These are phyloP conservation scores for Lathyrus tuberosus DNA, from an alignment of 306 rosid genomes.

Conservation along the genomic window DNA sequence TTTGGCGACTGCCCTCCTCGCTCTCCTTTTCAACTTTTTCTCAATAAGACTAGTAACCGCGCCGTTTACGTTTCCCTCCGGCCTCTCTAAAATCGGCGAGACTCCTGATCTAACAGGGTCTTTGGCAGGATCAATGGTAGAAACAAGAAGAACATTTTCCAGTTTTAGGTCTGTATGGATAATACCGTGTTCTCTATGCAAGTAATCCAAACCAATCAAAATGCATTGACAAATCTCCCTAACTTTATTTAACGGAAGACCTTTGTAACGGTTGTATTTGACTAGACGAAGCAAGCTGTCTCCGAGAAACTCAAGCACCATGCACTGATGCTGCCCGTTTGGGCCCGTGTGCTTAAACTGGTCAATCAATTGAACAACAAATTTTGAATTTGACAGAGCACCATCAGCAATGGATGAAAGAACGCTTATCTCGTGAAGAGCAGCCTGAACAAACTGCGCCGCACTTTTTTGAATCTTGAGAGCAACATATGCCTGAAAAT, in stretches of 20 bases:
- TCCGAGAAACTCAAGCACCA: slow-evolving; percentile 95
- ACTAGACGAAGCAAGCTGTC: slow-evolving; percentile 90
- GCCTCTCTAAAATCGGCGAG: slow-evolving; percentile 79
- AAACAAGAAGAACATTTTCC: slow-evolving; percentile 81
- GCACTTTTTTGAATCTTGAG: slow-evolving; percentile 99
- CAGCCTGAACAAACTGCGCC: slow-evolving; percentile 88
- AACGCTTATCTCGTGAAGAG: slow-evolving; percentile 86
- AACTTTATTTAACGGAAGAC: slow-evolving; percentile 70
- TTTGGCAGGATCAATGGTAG: slow-evolving; percentile 81
- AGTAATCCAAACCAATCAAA: slow-evolving; percentile 81
- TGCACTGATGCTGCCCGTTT: slow-evolving; percentile 93
- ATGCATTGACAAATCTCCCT: slow-evolving; percentile 84
- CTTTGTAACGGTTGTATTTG: slow-evolving; percentile 68
- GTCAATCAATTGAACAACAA: slow-evolving; percentile 74
- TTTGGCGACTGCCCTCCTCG: slow-evolving; percentile 86
- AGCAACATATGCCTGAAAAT: slow-evolving; percentile 75
- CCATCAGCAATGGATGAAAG: slow-evolving; percentile 74
- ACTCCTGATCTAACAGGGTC: slow-evolving; percentile 72
- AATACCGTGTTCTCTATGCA: slow-evolving; percentile 86
- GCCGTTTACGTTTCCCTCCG: slow-evolving; percentile 72
- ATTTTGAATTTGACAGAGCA: slow-evolving; percentile 63
- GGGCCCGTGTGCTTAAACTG: slow-evolving; percentile 96
- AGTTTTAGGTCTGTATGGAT: slow-evolving; percentile 94
- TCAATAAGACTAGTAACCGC: slow-evolving; percentile 69
- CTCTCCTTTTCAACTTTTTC: slow-evolving; percentile 88